These are phyloP conservation scores for Boletus mariae DNA, from an alignment of 1,284 basidiomycete genomes.

Conservation along the genomic window DNA sequence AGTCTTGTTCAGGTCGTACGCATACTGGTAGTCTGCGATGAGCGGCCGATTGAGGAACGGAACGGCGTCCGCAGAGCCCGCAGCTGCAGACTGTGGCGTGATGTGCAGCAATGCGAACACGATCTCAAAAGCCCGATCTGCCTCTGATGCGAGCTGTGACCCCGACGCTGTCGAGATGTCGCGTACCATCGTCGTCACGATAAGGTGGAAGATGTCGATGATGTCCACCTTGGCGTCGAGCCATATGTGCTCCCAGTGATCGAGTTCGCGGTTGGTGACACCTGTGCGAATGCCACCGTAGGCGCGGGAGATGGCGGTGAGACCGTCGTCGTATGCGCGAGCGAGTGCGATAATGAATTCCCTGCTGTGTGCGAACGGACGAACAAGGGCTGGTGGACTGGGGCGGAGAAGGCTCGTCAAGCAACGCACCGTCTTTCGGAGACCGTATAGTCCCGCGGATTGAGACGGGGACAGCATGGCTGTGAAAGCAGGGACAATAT, in stretches of 20 bases:
- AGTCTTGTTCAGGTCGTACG: slow-evolving; percentile 53
- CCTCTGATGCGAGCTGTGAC: slow-evolving; percentile 39
- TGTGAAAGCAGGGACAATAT: slow-evolving; percentile 56
- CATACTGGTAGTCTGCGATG: slow-evolving; percentile 65
- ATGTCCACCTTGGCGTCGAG: slow-evolving; percentile 69
- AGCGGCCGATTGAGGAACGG: slow-evolving; percentile 66
- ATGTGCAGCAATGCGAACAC: slow-evolving; percentile 56
- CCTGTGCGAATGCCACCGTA: slow-evolving; percentile 52
- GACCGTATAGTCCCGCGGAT: slow-evolving; percentile 54
- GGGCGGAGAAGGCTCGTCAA: slow-evolving; percentile 52
- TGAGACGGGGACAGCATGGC: slow-evolving; percentile 41
- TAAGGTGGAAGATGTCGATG: slow-evolving; percentile 61
- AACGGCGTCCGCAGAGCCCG: slow-evolving; percentile 28
- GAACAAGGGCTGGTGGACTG: slow-evolving; percentile 45
- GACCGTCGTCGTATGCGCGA: slow-evolving; percentile 53
- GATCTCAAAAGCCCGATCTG: slow-evolving; percentile 53
- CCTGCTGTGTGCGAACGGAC: slow-evolving; percentile 48
- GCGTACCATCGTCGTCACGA: slow-evolving; percentile 48
- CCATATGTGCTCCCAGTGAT: slow-evolving; percentile 67
- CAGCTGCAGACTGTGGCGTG: slow-evolving; percentile 20
- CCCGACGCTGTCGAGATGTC: slow-evolving; percentile 45
- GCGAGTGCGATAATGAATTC: slow-evolving; percentile 57
- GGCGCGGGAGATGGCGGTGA: slow-evolving; percentile 49
- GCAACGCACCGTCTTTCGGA: slow-evolving; percentile 60
- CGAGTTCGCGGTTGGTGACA: slow-evolving; percentile 35